Evolutionary conservation across 2,329 filamentous ascomycete genomes (phyloP).

Genomic region (Botrytis sinoallii): DNA sequence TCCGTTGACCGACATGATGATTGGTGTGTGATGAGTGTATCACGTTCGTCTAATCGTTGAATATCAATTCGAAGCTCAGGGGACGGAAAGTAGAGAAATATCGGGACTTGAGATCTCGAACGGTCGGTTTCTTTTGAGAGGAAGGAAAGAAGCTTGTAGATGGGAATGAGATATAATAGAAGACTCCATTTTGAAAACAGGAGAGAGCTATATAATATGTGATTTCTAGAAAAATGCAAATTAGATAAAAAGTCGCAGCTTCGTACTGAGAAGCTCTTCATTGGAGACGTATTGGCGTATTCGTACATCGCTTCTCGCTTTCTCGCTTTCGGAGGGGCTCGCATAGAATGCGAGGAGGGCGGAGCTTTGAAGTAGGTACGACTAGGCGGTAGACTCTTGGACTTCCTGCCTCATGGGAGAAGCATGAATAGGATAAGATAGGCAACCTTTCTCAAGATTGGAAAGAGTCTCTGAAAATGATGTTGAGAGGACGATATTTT

Average conservation of each 20-base stretch:
- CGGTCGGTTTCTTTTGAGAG: not conserved
- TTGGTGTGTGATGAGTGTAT: not conserved
- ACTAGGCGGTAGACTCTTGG: not conserved
- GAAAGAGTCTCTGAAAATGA: not conserved
- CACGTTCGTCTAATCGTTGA: not conserved
- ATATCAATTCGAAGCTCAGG: not conserved
- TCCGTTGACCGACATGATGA: slow-evolving; percentile 2
- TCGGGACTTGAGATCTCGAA: not conserved
- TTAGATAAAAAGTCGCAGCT: not conserved
- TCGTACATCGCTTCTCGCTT: not conserved
- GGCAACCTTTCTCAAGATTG: not conserved
- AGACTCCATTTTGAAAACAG: not conserved
- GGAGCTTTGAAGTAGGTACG: not conserved
- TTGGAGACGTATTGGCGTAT: not conserved
- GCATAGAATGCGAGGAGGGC: not conserved
- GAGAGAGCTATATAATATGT: not conserved
- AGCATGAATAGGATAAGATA: not conserved
- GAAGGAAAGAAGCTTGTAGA: not conserved
- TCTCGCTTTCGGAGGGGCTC: not conserved
- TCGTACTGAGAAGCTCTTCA: not conserved
- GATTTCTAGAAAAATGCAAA: not conserved
- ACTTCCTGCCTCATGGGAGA: not conserved
- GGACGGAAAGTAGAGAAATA: not conserved
- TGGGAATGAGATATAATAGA: not conserved
- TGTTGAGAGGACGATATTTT: not conserved